These are phyloP conservation scores for Yarrowia divulgata DNA, from an alignment of 805 yeast genomes.

Conservation along the genomic window DNA sequence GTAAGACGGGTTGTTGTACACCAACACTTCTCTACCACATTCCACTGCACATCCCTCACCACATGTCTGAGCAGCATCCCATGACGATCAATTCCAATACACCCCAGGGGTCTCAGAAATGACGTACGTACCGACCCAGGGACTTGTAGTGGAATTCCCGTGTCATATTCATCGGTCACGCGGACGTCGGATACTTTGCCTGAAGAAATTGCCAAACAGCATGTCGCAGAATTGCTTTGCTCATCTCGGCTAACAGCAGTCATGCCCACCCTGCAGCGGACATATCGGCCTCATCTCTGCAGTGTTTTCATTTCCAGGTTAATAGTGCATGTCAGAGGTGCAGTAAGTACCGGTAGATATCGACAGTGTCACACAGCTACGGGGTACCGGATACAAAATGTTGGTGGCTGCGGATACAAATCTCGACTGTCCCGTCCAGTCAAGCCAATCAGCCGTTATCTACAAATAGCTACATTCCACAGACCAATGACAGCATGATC, in stretches of 20 bases:
- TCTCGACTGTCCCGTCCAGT: too few species aligned
- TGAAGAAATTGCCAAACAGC: too few species aligned
- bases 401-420: too few species aligned
- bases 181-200: not conserved
- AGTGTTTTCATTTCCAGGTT: slow-evolving; percentile 1
- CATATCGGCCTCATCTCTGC: not conserved
- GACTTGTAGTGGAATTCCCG: not conserved
- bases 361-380: too few species aligned
- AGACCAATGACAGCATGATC: not conserved
- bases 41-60: not conserved
- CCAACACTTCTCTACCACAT: not conserved
- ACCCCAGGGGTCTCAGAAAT: not conserved
- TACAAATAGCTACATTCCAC: not conserved
- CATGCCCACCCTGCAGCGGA: slow-evolving; percentile 26
- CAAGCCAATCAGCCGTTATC: too few species aligned
- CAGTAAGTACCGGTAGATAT: too few species aligned
- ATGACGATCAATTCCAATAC: slow-evolving; percentile 13
- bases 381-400: too few species aligned
- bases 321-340: not conserved
- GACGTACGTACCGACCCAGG: not conserved
- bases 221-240: too few species aligned
- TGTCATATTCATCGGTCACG: not conserved
- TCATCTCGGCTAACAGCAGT: slow-evolving; percentile 14
- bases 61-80: not conserved
- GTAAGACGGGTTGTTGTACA: too few species aligned